Percentiles rank a stretch among this genome's conserved stretches.
Conservation (phyloP, 805 yeast genomes). For the Scheffersomyces spartinae region DNA sequence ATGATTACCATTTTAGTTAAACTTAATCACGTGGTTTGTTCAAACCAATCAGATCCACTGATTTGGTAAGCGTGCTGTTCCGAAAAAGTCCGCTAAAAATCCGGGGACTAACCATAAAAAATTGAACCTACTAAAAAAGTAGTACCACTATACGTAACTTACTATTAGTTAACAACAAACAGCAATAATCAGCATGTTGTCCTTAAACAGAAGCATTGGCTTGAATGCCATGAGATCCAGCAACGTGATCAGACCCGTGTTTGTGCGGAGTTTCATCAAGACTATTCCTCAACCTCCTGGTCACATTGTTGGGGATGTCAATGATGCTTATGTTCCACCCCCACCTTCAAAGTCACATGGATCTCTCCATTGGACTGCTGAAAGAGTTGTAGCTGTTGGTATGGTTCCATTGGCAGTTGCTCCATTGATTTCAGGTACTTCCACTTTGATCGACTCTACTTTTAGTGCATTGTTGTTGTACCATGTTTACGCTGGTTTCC, state of each 20-base stretch:
- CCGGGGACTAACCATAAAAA: constrained; percentile 5
- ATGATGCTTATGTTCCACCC: constrained; percentile 60
- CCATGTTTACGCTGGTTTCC: constrained; percentile 64
- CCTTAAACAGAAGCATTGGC: constrained; percentile 18
- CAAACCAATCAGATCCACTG: too few relatives aligned
- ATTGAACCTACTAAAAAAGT: background rate
- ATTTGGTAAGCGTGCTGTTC: too few relatives aligned
- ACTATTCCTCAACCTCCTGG: constrained; percentile 66
- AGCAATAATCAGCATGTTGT: constrained; percentile 11
- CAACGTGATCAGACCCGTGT: constrained; percentile 9
- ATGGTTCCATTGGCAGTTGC: constrained; percentile 52
- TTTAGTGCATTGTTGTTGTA: constrained; percentile 43
- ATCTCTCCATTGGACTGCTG: constrained; percentile 65
- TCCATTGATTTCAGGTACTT: constrained; percentile 46
- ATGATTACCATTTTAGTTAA: too few relatives aligned
- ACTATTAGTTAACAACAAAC: constrained; percentile 1
- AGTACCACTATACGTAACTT: constrained; percentile 1
- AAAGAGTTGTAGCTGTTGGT: constrained; percentile 47
- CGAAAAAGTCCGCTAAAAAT: constrained; percentile 3
- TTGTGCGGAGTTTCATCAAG: constrained; percentile 25
- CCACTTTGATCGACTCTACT: constrained; percentile 44
- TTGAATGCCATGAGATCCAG: constrained; percentile 8
- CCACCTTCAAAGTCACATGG: constrained; percentile 47
- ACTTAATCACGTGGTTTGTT: too few relatives aligned
- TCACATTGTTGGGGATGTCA: constrained; percentile 55